These are phyloP conservation scores for Boechera stricta DNA, from an alignment of 345 rosid genomes.

Conservation along the genomic window DNA sequence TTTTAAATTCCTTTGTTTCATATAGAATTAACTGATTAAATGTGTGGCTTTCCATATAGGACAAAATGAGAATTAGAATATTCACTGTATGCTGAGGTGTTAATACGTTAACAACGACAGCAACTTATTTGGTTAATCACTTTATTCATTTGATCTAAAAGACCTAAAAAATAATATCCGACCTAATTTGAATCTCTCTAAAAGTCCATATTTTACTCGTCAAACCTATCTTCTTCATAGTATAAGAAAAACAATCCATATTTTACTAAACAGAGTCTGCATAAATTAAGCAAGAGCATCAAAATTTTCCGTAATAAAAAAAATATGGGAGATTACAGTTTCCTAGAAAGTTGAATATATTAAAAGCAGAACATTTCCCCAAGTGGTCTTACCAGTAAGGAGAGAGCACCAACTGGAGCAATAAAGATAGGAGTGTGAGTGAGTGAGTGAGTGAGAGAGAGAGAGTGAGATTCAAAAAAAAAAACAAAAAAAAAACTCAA, in stretches of 20 bases:
- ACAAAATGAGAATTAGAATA: conserved; percentile 6
- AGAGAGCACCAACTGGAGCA: conserved; percentile 47
- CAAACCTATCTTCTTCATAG: conserved; percentile 13
- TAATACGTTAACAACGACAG: background rate
- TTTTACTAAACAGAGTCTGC: conserved; percentile 16
- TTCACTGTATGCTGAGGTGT: conserved; percentile 26
- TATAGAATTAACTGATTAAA: background rate
- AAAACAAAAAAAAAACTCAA: background rate
- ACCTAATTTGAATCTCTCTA: conserved; percentile 1
- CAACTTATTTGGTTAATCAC: background rate
- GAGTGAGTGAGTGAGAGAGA: conserved; percentile 14
- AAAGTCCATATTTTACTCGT: background rate
- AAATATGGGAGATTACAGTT: conserved; percentile 27
- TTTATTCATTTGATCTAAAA: conserved; percentile 7
- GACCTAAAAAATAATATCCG: background rate
- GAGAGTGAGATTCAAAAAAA: conserved; percentile 24
- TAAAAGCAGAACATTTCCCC: conserved; percentile 44
- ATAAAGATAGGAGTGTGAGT: conserved; percentile 43
- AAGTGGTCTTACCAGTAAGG: conserved; percentile 46
- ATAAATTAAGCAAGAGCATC: conserved; percentile 23
- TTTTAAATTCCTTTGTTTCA: background rate
- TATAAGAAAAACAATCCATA: conserved; percentile 21
- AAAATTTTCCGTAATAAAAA: background rate
- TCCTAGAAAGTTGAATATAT: conserved; percentile 42
- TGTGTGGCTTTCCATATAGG: conserved; percentile 17